Evolutionary conservation across 495 filamentous ascomycete genomes (phyloP), one percentile per base, ranked within the genome.

Genomic region (Staphylotrichum longicolle): DNA sequence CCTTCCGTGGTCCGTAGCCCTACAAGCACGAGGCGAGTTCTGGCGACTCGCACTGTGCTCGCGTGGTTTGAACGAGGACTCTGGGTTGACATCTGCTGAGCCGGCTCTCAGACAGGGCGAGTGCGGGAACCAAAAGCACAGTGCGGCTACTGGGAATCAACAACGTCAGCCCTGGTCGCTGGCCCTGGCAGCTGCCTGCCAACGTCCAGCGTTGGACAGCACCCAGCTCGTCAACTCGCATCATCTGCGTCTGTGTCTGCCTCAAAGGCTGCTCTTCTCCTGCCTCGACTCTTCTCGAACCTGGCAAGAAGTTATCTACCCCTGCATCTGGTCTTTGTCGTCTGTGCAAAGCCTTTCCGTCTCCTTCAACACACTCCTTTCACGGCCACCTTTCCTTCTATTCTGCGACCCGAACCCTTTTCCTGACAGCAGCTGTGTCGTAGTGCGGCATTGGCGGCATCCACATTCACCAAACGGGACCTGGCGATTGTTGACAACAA

Each of bases 401-500:
- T 27, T 60, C 47, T 30, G 60, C 60, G 20, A 53, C 60, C 15
- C 46, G 56, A 58, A 40, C 54, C 34, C 46, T 35, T 54, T 55
- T 37, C 35, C 33, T 9, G 11, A 20, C 42, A 33, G 50, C 41
- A 20, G 35, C 54, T 50, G n/a, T 51, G 50, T 15, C 35, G 60
- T 42, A 35, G 41, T 27, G 62, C 20, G 51, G 61, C 48, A 62
- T 66, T 62, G 66, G 66, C 61, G 60, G 66, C 66, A 66, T 66
- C 63, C 63, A 60, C 66, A 62, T 52, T 62, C 62, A 54, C 48
- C 62, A 54, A 58, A 57, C 61, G 15, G 54, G 66, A 59, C 66
- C 64, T 34, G 69, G 56, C 63, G 68, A 67, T 72, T 71, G 68
- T 72, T 72, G 68, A 71, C 66, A 67, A 71, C 66, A 67, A 63